Conservation (phyloP, 257 asterid species). For the Fraxinus quadrangulata region DNA sequence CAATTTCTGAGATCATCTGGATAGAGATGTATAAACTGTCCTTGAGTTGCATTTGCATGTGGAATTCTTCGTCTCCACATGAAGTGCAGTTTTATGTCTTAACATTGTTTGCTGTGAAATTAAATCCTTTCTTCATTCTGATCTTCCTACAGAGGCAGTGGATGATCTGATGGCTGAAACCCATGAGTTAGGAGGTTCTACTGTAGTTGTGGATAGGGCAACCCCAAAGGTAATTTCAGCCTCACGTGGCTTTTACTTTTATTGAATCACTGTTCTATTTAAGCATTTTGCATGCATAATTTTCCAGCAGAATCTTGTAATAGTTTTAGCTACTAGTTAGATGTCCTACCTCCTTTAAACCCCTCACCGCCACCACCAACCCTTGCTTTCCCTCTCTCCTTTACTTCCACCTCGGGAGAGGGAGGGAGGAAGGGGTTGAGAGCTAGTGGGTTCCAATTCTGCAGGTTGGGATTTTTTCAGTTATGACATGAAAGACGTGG, state of each 20-base stretch:
- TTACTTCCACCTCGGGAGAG: neutral
- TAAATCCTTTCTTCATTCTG: constrained; percentile 17
- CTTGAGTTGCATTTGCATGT: constrained; percentile 19
- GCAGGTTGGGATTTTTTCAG: neutral
- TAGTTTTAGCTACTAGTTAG: neutral
- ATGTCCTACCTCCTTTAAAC: neutral
- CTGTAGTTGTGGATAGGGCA: constrained; percentile 95
- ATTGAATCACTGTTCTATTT: neutral
- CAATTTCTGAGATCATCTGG: neutral
- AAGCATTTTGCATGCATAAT: constrained; percentile 12
- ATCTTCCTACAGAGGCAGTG: constrained; percentile 72
- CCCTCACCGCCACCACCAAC: neutral
- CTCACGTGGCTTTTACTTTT: neutral
- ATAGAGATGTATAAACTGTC: neutral
- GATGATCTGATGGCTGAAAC: constrained; percentile 93
- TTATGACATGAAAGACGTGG: neutral
- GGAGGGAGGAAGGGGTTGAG: neutral
- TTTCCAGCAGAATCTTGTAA: neutral
- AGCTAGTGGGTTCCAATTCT: constrained; percentile 1
- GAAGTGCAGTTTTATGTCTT: neutral
- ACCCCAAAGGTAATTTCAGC: constrained; percentile 73
- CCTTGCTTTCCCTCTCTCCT: neutral
- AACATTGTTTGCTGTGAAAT: constrained; percentile 9
- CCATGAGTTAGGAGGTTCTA: constrained; percentile 92
- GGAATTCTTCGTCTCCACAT: constrained; percentile 3